These are phyloP conservation scores for Botrytis galanthina DNA, from an alignment of 2,329 filamentous ascomycete species.

Conservation along the genomic window DNA sequence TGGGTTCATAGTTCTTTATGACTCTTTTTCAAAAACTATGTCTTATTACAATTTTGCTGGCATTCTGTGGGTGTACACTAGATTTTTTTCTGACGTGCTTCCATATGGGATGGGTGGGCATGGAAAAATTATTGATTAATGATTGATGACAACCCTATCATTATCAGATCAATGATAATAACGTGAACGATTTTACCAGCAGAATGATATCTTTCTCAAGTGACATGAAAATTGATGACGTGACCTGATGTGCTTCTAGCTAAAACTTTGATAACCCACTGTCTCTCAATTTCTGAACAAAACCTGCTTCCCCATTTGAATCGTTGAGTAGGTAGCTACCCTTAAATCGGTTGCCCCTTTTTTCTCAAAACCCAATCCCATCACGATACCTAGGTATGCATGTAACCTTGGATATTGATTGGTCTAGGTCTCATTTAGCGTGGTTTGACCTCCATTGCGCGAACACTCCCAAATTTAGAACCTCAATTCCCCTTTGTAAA, in stretches of 20 bases:
- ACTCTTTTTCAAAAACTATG: slow-evolving; percentile 38
- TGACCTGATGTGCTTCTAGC: neutral
- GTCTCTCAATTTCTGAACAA: no score
- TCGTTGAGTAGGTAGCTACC: neutral
- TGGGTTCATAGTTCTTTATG: slow-evolving; percentile 37
- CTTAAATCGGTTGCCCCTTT: neutral
- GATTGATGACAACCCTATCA: slow-evolving; percentile 27
- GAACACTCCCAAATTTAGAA: slow-evolving; percentile 14
- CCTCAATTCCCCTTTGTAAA: slow-evolving; percentile 8
- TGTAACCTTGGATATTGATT: slow-evolving; percentile 7
- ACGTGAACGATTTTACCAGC: slow-evolving; percentile 19
- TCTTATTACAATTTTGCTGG: slow-evolving; percentile 42
- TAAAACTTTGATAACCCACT: neutral
- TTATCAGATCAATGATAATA: slow-evolving; percentile 28
- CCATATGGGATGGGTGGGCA: slow-evolving; percentile 36
- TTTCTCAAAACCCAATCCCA: neutral
- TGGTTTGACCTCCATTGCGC: slow-evolving; percentile 1
- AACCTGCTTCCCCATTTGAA: no score
- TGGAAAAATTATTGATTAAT: slow-evolving; percentile 38
- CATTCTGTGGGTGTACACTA: slow-evolving; percentile 42
- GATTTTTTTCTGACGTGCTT: slow-evolving; percentile 39
- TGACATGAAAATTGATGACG: neutral
- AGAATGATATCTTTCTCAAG: neutral
- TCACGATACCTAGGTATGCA: neutral
- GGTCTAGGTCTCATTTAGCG: slow-evolving; percentile 16